Conservation (phyloP, 441 rosid genomes). For the Gossypium lobatum region DNA sequence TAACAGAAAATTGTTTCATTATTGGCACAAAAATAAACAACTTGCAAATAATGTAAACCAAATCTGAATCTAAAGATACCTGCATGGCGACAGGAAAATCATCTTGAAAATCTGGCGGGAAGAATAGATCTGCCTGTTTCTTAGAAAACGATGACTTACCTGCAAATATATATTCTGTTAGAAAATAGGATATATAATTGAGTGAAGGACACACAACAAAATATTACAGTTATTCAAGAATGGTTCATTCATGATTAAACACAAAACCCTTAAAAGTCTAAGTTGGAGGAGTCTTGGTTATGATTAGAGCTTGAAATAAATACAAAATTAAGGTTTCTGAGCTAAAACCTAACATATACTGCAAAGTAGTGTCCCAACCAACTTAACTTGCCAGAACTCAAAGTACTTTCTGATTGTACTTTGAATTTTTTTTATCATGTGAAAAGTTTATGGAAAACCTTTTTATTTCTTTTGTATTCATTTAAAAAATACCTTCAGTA, state of each 20-base stretch:
- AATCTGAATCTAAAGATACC: constrained; percentile 37
- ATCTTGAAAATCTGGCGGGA: constrained; percentile 99
- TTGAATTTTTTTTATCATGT: too few relatives aligned
- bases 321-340: too few relatives aligned
- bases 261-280: too few relatives aligned
- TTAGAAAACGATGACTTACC: constrained; percentile 92
- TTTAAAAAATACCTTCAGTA: background rate
- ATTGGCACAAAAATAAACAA: background rate
- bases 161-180: constrained; percentile 25
- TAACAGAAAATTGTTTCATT: constrained; percentile 24
- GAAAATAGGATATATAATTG: background rate
- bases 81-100: constrained; percentile 99
- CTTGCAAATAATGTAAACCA: background rate
- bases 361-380: too few relatives aligned
- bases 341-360: too few relatives aligned
- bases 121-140: constrained; percentile 98
- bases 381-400: too few relatives aligned
- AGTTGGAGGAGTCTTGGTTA: too few relatives aligned
- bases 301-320: too few relatives aligned
- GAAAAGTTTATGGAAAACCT: too few relatives aligned
- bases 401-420: too few relatives aligned
- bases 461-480: too few relatives aligned
- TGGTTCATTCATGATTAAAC: too few relatives aligned
- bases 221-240: background rate
- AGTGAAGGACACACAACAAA: background rate